Conservation (phyloP, 75 land plant species). For the Cryptomeria japonica region DNA sequence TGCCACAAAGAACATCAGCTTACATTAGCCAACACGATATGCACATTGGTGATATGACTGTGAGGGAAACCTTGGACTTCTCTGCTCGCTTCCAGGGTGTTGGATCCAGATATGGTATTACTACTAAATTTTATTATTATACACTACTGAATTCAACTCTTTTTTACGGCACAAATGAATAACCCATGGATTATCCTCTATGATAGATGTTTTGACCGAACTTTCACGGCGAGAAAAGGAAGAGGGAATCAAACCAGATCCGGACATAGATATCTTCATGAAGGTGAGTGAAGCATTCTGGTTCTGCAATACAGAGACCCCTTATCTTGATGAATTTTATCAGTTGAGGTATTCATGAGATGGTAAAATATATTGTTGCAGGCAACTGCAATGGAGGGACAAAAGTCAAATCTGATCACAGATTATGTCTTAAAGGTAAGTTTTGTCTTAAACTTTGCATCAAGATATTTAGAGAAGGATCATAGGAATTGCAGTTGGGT, state of each 20-base stretch:
- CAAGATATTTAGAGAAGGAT: neutral
- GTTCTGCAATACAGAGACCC: neutral
- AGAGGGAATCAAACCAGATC: conserved; percentile 79
- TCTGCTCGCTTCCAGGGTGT: conserved; percentile 59
- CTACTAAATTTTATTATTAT: neutral
- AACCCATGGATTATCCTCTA: neutral
- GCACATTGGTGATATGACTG: conserved; percentile 58
- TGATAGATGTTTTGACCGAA: conserved; percentile 73
- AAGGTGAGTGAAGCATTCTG: conserved; percentile 41
- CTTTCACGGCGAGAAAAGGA: conserved; percentile 75
- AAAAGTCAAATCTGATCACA: conserved; percentile 22
- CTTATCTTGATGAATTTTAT: conserved; percentile 9
- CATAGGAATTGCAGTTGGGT: neutral
- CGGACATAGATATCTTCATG: conserved; percentile 87
- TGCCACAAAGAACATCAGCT: conserved; percentile 57
- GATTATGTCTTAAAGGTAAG: conserved; percentile 39
- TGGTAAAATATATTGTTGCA: conserved; percentile 21
- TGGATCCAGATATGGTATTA: conserved; percentile 44
- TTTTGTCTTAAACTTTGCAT: neutral
- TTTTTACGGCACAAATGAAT: neutral
- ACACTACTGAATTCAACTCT: too few species aligned
- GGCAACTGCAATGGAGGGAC: conserved; percentile 39
- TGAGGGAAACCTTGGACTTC: conserved; percentile 60
- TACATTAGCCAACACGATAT: conserved; percentile 61
- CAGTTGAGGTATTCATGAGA: too few species aligned